Evolutionary conservation across 495 filamentous ascomycete genomes (phyloP), one percentile per base, ranked within the genome.

Genomic region (Letharia lupina): DNA sequence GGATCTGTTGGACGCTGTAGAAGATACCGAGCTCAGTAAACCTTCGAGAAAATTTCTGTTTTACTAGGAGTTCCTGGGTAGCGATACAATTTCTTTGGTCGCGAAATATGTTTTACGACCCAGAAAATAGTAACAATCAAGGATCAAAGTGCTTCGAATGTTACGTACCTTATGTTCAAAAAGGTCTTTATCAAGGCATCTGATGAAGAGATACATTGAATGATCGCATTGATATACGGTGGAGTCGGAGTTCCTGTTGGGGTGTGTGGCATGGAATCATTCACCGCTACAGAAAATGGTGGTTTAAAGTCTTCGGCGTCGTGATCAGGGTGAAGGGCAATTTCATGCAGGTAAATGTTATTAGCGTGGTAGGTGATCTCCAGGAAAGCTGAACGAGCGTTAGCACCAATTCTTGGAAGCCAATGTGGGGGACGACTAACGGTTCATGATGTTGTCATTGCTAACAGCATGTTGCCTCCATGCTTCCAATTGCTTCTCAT

Each of bases 271-370:
- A 70, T 61, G 37, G 66, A 63, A 31, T 57, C 35, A 31, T 64
- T n/a, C 70, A 75, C 18, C 68, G 71, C 54, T 8, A 69, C 56
- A 23, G 62, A 67, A 54, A 67, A 69, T 35, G 68, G 68, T 64
- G 68, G 68, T 31, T 45, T 56, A 58, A 78, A 77, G 59, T 77
- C 73, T 61, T 76, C 74, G 4, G 71, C 70, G 16, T 73, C 68
- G 59, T 79, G 74, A 58, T 78, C 76, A 20, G 74, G 69, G 60
- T 77, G 73, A 20, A 79, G 64, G 6, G 73, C 75, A 20, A 77
- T 64, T 61, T 79, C 76, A 45, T 78, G 75, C 33, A 78, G 66
- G 65, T 71, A 75, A 12, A 79, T 68, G n/a, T 76, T 71, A 35
- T 72, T 71, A 41, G 69, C 65, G 56, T 67, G 68, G 54, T 66